These are phyloP conservation scores for Eimeria acervulina DNA, from an alignment of 169 alveolate genomes.

Conservation along the genomic window DNA sequence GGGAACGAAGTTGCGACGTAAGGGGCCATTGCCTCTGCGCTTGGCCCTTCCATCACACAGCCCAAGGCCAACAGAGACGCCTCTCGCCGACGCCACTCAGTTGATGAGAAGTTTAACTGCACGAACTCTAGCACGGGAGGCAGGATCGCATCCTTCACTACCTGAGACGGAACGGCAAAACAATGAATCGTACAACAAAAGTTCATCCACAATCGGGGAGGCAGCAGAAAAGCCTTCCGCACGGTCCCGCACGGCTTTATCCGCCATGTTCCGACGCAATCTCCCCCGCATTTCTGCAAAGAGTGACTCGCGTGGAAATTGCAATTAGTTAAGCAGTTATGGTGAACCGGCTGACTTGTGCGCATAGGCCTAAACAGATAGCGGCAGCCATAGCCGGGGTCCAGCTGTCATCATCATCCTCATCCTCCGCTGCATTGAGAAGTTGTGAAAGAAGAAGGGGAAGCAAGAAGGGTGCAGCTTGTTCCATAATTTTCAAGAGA, in stretches of 20 bases:
- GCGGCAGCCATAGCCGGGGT: slow-evolving; percentile 97
- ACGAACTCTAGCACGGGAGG: slow-evolving; percentile 93
- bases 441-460: slow-evolving; percentile 83
- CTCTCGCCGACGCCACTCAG: slow-evolving; percentile 95
- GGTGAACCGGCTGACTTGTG: slow-evolving; percentile 93
- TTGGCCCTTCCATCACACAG: slow-evolving; percentile 95
- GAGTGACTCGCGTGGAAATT: slow-evolving; percentile 88
- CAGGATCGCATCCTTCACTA: slow-evolving; percentile 93
- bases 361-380: slow-evolving; percentile 93
- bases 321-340: slow-evolving; percentile 90
- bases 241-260: background rate
- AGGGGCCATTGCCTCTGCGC: slow-evolving; percentile 92
- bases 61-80: slow-evolving; percentile 97
- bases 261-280: background rate
- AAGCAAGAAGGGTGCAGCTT: slow-evolving; percentile 83
- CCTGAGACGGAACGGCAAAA: slow-evolving; percentile 86
- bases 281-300: background rate
- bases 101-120: slow-evolving; percentile 91
- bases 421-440: slow-evolving; percentile 77
- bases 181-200: background rate
- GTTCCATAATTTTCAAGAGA: slow-evolving; percentile 69
- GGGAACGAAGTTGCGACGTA: slow-evolving; percentile 93
- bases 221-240: background rate
- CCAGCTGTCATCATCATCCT: slow-evolving; percentile 93
- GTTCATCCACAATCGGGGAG: background rate